Conservation (phyloP, 2,329 filamentous ascomycete genomes). For the Drechslerella stenobrocha region DNA sequence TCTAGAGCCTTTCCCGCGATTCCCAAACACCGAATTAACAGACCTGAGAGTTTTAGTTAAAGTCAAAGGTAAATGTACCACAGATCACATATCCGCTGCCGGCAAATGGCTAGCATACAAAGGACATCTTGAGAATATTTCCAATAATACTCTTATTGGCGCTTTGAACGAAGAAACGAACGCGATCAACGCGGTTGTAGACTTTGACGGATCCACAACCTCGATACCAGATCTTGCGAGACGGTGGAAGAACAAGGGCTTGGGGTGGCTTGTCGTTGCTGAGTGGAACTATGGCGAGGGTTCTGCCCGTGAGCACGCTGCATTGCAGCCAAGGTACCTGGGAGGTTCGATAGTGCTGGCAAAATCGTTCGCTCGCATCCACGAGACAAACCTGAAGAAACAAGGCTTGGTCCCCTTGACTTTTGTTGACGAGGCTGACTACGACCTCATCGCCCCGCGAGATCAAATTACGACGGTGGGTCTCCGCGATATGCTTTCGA, state of each 20-base stretch:
- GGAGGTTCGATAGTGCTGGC: conserved; percentile 80
- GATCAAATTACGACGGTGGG: conserved; percentile 83
- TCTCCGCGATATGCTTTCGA: conserved; percentile 76
- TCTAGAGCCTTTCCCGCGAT: conserved; percentile 84
- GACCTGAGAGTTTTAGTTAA: conserved; percentile 89
- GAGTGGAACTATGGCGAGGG: conserved; percentile 98
- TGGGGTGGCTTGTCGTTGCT: conserved; percentile 89
- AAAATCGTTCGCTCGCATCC: conserved; percentile 88
- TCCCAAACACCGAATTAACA: conserved; percentile 73
- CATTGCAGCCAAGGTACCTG: conserved; percentile 85
- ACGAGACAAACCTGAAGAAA: conserved; percentile 96
- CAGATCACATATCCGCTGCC: conserved; percentile 95
- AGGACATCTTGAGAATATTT: conserved; percentile 96
- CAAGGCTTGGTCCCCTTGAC: conserved; percentile 95
- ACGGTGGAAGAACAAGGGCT: conserved; percentile 74
- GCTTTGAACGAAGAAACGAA: conserved; percentile 89
- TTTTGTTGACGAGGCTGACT: conserved; percentile 84
- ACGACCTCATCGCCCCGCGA: conserved; percentile 78
- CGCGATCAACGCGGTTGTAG: conserved; percentile 90
- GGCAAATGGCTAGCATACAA: conserved; percentile 99
- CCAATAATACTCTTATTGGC: conserved; percentile 93
- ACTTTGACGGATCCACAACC: conserved; percentile 72
- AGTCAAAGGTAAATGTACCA: conserved; percentile 96
- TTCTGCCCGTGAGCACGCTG: conserved; percentile 84
- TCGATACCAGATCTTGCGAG: conserved; percentile 86